Base-by-base conservation (phyloP, 2,329 filamentous ascomycete genomes). In the Hypomyces perniciosus region DNA sequence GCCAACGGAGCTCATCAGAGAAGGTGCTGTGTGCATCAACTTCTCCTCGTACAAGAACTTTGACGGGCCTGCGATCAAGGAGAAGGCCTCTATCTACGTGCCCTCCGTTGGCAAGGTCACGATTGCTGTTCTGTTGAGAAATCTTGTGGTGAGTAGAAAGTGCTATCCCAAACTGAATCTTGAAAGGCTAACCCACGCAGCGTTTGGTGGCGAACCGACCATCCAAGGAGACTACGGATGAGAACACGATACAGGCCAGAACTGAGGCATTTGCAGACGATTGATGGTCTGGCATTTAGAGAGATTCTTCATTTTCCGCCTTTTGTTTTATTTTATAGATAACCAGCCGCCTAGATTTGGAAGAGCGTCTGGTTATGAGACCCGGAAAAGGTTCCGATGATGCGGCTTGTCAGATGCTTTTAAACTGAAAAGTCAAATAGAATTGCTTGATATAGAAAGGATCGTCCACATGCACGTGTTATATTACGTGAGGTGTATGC, bases 51-150 rank as follows among this genome's bases (percentile, higher is more conserved):
- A 88, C 70, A 89, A 91, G 75, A 97, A 99, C 72, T 97, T 97
- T 70, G 85, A 85, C 54, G 79, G 78, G 1, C 84, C 86, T 0
- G 87, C 88, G 44, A 84, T 97, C 59, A 97, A 96, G 73, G 88
- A 96, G 68, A 95, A 91, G 74, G 93, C 93, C 2, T 90, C 90
- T 5, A 95, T 99, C 62, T 99, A 96, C 62, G 91, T 97, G 13
- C 93, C 93, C 1, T 93, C 92, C 0, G 95, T 96, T 59, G 93
- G 93, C 61, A 99, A 97, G 75, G 92, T 97, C 44, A 99, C 93
- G 0, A 97, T 97, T 66, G 88, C 92, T 12, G 85, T 96, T 33
- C 72, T 99, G 52, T 74, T 97, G 62, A 79, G 93, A 51, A 99
- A 99, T 65, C 72, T 97, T 34, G 78, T 97, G 64, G 88, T 93